Evolutionary conservation across 106 monocot genomes (phyloP), one percentile per base, ranked within the genome.

Genomic region (Platanthera guangdongensis): DNA sequence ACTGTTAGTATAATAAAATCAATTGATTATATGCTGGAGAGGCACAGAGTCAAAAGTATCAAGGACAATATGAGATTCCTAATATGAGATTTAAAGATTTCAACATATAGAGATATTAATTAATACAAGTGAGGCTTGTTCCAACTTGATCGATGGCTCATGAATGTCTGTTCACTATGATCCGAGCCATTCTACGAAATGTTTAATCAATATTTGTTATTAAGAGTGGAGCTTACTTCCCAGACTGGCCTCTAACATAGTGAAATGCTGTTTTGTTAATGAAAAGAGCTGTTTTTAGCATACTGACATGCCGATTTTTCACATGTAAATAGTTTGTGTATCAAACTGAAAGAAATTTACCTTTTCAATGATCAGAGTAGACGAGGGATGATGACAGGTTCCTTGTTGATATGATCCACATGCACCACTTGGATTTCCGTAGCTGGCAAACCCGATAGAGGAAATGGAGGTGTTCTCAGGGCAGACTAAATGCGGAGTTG

Each of bases 341-440:
- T 9, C 15, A 15, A 68, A n/a, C 11, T 2, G 22, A n/a, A 15
- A 57, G 9, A 7, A 39, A 13, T 21, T 72, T 89, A 91, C 93
- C 89, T 89, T 77, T 82, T 93, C 83, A 50, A 97, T 83, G 50
- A 89, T 80, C 52, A 81, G 84, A 68, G 68, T 9, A 30, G 96
- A 83, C 25, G 83, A 80, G 39, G 86, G 75, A 89, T 85, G 75
- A 80, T 92, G 95, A 48, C 95, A 95, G 62, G 47, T 80, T 81
- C 96, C 96, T 71, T 74, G 83, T 6, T 16, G 77, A 74, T 87
- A 96, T 12, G 81, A 85, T 78, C 88, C 83, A 57, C 90, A 89
- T 46, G 60, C 72, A 48, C 96, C 96, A 75, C 78, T 82, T 64
- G 96, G 96, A 77, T 87, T 93, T 60, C 93, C 96, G 81, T 87